Percentiles rank a stretch among this genome's conserved stretches.
phyloP scores from a whole-genome alignment of 148 eudicot genomes.

The Heliosperma pusillum region DNA sequence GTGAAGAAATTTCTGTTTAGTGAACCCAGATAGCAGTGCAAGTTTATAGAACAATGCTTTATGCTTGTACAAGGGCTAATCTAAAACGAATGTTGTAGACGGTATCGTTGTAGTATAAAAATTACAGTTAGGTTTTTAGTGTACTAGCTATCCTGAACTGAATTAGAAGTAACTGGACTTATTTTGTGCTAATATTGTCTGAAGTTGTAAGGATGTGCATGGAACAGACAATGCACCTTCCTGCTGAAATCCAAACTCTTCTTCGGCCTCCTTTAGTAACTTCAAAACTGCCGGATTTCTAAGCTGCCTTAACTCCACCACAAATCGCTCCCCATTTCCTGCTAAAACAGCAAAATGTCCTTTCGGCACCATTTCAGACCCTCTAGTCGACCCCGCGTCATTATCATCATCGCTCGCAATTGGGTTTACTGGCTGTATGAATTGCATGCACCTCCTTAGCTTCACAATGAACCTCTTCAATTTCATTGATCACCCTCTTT shows the following conservation, averaged over 20 bases:
- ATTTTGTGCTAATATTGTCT: constrained; percentile 33
- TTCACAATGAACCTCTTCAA: constrained; percentile 14
- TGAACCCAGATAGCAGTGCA: too few species aligned
- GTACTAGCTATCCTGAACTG: background rate
- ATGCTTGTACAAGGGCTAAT: too few species aligned
- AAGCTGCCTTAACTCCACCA: constrained; percentile 33
- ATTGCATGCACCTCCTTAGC: constrained; percentile 16
- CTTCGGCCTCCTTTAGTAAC: constrained; percentile 42
- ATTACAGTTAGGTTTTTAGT: background rate
- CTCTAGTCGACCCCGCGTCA: too few species aligned
- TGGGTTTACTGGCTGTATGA: background rate
- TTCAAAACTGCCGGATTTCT: constrained; percentile 38
- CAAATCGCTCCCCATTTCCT: constrained; percentile 34
- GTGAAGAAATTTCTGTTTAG: too few species aligned
- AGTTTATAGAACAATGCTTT: too few species aligned
- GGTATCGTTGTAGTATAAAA: too few species aligned
- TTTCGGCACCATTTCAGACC: constrained; percentile 20
- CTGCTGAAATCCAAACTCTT: constrained; percentile 44
- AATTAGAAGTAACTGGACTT: background rate
- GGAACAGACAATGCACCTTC: constrained; percentile 49
- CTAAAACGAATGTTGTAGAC: too few species aligned
- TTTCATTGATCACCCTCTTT: background rate
- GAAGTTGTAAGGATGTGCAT: constrained; percentile 41
- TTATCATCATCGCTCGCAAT: background rate
- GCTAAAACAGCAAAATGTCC: constrained; percentile 48